Conservation (phyloP, 2,329 filamentous ascomycete species). For the Pleurostoma richardsiae region DNA sequence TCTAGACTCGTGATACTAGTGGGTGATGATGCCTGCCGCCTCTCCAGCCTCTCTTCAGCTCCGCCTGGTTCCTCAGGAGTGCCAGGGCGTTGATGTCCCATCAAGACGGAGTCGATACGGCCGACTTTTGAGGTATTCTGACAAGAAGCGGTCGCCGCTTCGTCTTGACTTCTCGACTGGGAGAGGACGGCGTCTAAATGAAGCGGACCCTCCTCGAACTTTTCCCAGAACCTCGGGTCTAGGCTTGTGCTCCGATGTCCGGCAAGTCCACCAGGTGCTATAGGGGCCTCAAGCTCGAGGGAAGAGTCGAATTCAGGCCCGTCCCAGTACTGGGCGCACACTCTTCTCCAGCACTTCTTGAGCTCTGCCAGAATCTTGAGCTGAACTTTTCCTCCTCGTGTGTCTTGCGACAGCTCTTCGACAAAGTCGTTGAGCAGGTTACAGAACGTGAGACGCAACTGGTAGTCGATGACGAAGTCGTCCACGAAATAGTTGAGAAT, state of each 20-base stretch:
- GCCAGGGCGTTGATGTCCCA: conserved; percentile 33
- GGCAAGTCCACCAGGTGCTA: conserved; percentile 70
- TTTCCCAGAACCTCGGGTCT: conserved; percentile 51
- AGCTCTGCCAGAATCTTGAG: conserved; percentile 88
- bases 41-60: conserved; percentile 18
- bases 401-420: conserved; percentile 44
- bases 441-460: conserved; percentile 74
- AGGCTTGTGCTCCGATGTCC: conserved; percentile 52
- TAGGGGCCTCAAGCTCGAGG: conserved; percentile 58
- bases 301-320: conserved; percentile 59
- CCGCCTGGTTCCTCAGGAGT: conserved; percentile 36
- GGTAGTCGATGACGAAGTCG: conserved; percentile 77
- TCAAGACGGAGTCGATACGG: conserved; percentile 41
- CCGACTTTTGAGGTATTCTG: conserved; percentile 13
- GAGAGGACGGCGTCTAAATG: conserved; percentile 36
- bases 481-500: conserved; percentile 97
- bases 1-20: conserved; percentile 56
- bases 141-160: not conserved
- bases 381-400: conserved; percentile 43
- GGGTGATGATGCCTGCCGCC: conserved; percentile 46
- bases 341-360: conserved; percentile 94
- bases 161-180: conserved; percentile 11
- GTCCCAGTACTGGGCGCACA: conserved; percentile 89
- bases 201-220: conserved; percentile 35
- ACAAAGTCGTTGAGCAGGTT: conserved; percentile 68